These are phyloP conservation scores for Rugonectria rugulosa DNA, from an alignment of 2,329 filamentous ascomycete species.

Conservation along the genomic window DNA sequence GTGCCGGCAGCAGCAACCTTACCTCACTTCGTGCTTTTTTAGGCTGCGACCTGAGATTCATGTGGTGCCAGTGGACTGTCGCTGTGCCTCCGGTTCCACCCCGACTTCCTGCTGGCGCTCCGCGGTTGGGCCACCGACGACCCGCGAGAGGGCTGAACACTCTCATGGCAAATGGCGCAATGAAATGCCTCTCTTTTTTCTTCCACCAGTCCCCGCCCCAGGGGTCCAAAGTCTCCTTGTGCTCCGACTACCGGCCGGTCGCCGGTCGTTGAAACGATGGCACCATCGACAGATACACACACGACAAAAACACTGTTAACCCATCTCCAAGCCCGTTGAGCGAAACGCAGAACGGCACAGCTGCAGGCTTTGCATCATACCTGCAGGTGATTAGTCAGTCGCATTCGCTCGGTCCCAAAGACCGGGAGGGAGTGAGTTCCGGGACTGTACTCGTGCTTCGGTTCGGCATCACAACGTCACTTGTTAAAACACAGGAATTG, in stretches of 20 bases:
- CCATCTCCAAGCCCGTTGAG: background rate
- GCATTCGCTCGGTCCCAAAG: background rate
- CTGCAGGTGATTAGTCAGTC: background rate
- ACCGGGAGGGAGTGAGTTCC: too few species aligned
- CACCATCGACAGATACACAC: conserved; percentile 27
- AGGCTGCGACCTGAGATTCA: background rate
- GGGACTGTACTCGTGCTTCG: background rate
- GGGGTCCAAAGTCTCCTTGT: conserved; percentile 12
- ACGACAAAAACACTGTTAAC: conserved; percentile 9
- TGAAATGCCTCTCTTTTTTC: conserved; percentile 22
- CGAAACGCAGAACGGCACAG: background rate
- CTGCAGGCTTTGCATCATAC: background rate
- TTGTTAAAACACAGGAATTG: background rate
- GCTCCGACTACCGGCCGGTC: conserved; percentile 41
- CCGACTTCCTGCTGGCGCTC: conserved; percentile 40
- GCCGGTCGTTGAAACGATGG: conserved; percentile 27
- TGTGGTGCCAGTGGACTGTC: background rate
- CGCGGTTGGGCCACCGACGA: conserved; percentile 40
- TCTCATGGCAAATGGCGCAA: conserved; percentile 11
- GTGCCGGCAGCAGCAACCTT: conserved; percentile 10
- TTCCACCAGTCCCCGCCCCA: background rate
- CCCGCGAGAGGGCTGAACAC: conserved; percentile 28
- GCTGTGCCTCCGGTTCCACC: conserved; percentile 25
- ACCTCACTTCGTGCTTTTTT: background rate
- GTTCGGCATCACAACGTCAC: background rate